Conservation (phyloP, 345 rosid species). For the Syzygium aromaticum region DNA sequence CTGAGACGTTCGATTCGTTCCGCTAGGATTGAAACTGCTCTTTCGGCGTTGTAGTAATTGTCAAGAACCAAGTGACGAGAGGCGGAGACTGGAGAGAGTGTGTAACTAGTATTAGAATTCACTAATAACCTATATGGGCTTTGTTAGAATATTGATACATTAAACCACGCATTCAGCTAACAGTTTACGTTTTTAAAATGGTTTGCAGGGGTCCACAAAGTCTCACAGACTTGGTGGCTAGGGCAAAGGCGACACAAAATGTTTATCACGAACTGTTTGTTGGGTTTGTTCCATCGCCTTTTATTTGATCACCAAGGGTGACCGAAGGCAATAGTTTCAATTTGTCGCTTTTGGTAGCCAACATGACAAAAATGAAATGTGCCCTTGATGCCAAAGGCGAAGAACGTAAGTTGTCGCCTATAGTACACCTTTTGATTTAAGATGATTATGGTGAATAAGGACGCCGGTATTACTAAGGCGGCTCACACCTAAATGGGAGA, state of each 20-base stretch:
- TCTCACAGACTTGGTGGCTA: accelerated
- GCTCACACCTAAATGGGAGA: not conserved
- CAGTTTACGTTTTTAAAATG: not conserved
- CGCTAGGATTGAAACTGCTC: not conserved
- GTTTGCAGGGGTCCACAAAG: accelerated
- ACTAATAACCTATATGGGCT: too few species aligned
- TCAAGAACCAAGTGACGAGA: not conserved
- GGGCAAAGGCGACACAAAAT: not conserved
- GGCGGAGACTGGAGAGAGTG: too few species aligned
- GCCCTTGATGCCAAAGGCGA: not conserved
- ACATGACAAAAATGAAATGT: not conserved
- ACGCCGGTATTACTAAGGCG: not conserved
- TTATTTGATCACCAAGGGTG: not conserved
- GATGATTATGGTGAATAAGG: not conserved
- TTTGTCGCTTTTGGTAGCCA: not conserved
- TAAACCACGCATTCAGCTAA: accelerated
- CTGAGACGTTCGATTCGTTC: not conserved
- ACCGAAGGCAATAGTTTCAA: not conserved
- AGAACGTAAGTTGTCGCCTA: not conserved
- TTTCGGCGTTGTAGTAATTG: not conserved
- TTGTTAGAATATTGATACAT: not conserved
- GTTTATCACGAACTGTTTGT: not conserved
- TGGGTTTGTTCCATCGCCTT: not conserved
- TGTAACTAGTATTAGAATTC: too few species aligned
- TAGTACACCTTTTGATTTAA: not conserved